Evolutionary conservation across 1,284 basidiomycete species (phyloP), one percentile per base, ranked within the genome.

Genomic region (Ceratobasidium sp.): DNA sequence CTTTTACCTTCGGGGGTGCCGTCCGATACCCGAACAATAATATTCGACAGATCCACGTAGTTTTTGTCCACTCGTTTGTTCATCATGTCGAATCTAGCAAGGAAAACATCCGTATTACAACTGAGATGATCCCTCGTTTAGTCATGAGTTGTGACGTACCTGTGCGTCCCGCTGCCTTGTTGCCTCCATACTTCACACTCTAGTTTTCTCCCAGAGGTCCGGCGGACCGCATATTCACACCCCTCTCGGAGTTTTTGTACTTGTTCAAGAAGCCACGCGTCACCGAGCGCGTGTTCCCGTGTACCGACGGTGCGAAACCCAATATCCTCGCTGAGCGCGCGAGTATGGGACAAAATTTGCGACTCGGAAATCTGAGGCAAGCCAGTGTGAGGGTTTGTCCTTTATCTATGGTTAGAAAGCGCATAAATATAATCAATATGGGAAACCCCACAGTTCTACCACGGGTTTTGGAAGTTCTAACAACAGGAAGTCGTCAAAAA

Each of bases 261-360:
- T 74, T 91, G 85, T 50, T 83, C 78, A 22, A 90, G 76, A 82
- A 97, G 88, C 87, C 94, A 98, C 43, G 84, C 80, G 75, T 98
- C 95, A 4, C 91, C 94, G 31, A 87, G 79, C 0, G 92, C 88
- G 79, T 98, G 94, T 77, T 98, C 92, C 45, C 84, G 83, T 0
- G 95, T 96, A 0, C 96, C 96, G 17, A 97, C 93, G 0, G 93
- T 96, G 47, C 96, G 85, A 80, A 90, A 98, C 3, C 96, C 96
- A 70, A 96, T 93, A 34, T 87, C 87, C 76, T 95, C 93, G 0
- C 89, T 91, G 8, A 93, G 84, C 69, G 87, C 77, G 72, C 83
- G 85, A 1, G 87, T 84, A 62, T 87, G 80, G 1, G 79, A 81
- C 4, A 92, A 83, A 50, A 92, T 89, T 27, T 83, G 83, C 0